phyloP scores from a whole-genome alignment of 495 filamentous ascomycete genomes.

The Penicillium samsonianum region DNA sequence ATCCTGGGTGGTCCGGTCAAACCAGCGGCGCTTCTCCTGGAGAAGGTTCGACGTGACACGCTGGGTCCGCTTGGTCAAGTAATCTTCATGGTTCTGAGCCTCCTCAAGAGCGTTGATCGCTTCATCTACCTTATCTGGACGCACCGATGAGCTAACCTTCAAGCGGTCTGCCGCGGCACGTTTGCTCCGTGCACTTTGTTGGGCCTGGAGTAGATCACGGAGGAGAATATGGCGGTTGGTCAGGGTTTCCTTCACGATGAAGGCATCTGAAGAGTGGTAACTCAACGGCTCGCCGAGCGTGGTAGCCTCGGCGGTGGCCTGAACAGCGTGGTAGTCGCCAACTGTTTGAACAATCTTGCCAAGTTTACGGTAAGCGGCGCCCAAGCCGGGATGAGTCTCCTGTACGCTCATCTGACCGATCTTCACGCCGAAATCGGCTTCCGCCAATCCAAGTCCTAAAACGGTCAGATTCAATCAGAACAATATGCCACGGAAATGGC shows the following conservation, averaged over 20 bases:
- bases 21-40: conserved; percentile 88
- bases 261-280: conserved; percentile 94
- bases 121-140: conserved; percentile 93
- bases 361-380: conserved; percentile 90
- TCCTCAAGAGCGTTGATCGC: conserved; percentile 87
- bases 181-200: conserved; percentile 75
- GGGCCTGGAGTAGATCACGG: conserved; percentile 86
- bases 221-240: conserved; percentile 99
- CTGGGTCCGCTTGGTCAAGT: conserved; percentile 78
- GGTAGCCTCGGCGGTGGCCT: conserved; percentile 94
- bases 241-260: conserved; percentile 98
- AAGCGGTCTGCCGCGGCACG: conserved; percentile 83
- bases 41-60: conserved; percentile 88
- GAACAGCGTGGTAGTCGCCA: conserved; percentile 95
- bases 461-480: conserved; percentile 14
- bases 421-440: conserved; percentile 91
- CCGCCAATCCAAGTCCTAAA: conserved; percentile 83
- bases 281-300: conserved; percentile 91
- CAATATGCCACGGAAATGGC: neutral
- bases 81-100: conserved; percentile 73
- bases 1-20: conserved; percentile 79
- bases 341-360: conserved; percentile 89
- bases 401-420: conserved; percentile 80
- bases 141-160: conserved; percentile 78
- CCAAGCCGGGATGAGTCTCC: conserved; percentile 84